Evolutionary conservation across 495 filamentous ascomycete genomes (phyloP).

Genomic region (Hyaloscypha bicolor): DNA sequence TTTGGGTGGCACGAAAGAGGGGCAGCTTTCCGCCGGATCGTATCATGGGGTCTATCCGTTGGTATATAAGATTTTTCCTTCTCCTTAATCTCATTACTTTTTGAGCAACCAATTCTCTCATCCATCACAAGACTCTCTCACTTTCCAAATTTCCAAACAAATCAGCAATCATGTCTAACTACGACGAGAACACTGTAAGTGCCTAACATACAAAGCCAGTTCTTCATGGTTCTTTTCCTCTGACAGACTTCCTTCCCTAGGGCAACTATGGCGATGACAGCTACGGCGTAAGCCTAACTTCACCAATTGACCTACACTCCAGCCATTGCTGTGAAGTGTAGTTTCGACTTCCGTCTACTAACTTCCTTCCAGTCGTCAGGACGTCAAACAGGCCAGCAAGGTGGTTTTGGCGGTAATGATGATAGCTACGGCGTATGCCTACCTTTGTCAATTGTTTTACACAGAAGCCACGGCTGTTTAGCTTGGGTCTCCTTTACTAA

Average conservation of each 20-base stretch:
- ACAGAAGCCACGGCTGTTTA: background rate
- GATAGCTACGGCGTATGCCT: constrained; percentile 12
- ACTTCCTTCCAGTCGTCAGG: constrained; percentile 20
- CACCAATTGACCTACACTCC: constrained; percentile 8
- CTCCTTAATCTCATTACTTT: background rate
- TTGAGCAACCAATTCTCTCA: constrained; percentile 9
- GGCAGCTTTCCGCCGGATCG: background rate
- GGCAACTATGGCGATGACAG: constrained; percentile 25
- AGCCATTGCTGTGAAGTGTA: constrained; percentile 18
- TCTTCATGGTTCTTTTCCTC: constrained; percentile 26
- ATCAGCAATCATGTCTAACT: constrained; percentile 32
- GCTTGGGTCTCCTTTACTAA: background rate
- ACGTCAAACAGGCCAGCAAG: constrained; percentile 7
- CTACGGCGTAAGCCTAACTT: constrained; percentile 28
- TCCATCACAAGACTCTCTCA: constrained; percentile 5
- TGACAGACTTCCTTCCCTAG: constrained; percentile 22
- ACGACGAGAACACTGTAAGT: constrained; percentile 32
- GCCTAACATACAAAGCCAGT: constrained; percentile 17
- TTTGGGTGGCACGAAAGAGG: background rate
- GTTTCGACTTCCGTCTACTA: constrained; percentile 11
- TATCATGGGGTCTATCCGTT: background rate
- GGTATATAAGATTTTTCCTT: constrained; percentile 14
- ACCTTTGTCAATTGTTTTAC: background rate
- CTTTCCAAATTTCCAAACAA: constrained; percentile 7
- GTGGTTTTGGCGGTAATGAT: constrained; percentile 15